Evolutionary conservation across 2,329 filamentous ascomycete species (phyloP), one percentile per base, ranked within the genome.

Genomic region (Claviceps capensis): DNA sequence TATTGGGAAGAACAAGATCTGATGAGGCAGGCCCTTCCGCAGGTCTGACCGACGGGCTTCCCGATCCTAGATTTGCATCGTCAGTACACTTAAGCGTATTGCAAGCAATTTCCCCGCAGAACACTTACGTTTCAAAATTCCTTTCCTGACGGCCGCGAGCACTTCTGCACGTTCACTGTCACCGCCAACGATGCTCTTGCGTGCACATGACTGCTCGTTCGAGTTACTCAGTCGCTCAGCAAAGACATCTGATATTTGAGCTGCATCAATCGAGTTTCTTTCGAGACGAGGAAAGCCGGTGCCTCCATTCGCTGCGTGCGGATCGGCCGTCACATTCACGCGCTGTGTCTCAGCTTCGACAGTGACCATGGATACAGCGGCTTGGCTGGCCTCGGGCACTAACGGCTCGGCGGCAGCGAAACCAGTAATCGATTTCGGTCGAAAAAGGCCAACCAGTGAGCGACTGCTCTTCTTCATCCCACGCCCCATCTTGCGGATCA

Each of bases 401-500:
- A 79, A 75, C 5, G 76, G 72, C 59, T 95, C 89, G 3, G 84
- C 80, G 36, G 82, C 76, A 17, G 87, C 81, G 19, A 85, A 81
- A 36, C 88, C 90, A 60, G 91, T 79, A 16, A 95, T 76, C 1
- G 91, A 97, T 67, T 97, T 98, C 0, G 93, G 91, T 56, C 93
- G 79, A 72, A 98, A 98, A 7, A 98, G 75, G 26, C 93, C 93
- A 59, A 94, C 94, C 51, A 98, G 79, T 23, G 90, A 96, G 47
- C 90, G 80, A 17, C 85, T 86, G 49, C 88, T 85, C 69, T 93
- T 94, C 77, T 95, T 97, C 82, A 97, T 86, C n/a, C 91, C 90
- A 58, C 89, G 88, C 52, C 93, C 93, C 93, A 98, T 98, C 73
- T 98, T 98, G 50, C 93, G 83, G 58, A 98, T 86, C 88, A 94